Evolutionary conservation across 169 alveolate species (phyloP).

Genomic region (Perkinsus marinus): DNA sequence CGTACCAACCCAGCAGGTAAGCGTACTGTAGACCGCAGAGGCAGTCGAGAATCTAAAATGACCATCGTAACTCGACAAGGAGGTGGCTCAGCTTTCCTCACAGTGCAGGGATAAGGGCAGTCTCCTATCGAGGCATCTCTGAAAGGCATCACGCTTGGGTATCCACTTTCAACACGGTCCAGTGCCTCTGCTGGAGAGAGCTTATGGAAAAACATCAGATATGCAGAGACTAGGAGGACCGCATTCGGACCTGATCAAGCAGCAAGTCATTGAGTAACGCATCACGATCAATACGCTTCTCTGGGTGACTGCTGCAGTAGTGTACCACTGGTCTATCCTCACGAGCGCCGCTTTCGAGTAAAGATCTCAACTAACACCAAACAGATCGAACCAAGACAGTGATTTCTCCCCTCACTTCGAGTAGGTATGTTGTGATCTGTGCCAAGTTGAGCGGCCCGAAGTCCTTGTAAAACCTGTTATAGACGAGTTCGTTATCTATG

Average conservation of each 20-base stretch:
- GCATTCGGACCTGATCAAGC: background rate
- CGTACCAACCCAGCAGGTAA: constrained; percentile 65
- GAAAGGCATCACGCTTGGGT: constrained; percentile 21
- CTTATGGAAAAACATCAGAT: background rate
- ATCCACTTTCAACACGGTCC: background rate
- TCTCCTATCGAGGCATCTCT: constrained; percentile 54
- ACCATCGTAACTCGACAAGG: background rate
- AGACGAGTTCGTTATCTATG: constrained; percentile 31
- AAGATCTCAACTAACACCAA: background rate
- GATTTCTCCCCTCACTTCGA: background rate
- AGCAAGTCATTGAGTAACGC: background rate
- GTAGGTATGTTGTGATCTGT: background rate
- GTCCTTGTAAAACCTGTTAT: constrained; percentile 80
- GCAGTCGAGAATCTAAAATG: constrained; percentile 49
- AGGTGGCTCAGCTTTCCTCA: background rate
- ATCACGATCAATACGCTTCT: background rate
- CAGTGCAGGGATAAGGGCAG: constrained; percentile 35
- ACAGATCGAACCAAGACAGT: background rate
- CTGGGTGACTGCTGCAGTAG: constrained; percentile 3
- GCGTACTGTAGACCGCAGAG: constrained; percentile 77
- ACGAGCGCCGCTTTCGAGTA: constrained; percentile 6
- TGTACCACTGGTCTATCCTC: constrained; percentile 15
- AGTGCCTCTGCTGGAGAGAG: background rate
- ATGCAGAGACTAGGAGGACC: background rate
- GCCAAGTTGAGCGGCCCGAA: constrained; percentile 83